Evolutionary conservation across 2,329 filamentous ascomycete species (phyloP).

Genomic region (Alternaria metachromatica): DNA sequence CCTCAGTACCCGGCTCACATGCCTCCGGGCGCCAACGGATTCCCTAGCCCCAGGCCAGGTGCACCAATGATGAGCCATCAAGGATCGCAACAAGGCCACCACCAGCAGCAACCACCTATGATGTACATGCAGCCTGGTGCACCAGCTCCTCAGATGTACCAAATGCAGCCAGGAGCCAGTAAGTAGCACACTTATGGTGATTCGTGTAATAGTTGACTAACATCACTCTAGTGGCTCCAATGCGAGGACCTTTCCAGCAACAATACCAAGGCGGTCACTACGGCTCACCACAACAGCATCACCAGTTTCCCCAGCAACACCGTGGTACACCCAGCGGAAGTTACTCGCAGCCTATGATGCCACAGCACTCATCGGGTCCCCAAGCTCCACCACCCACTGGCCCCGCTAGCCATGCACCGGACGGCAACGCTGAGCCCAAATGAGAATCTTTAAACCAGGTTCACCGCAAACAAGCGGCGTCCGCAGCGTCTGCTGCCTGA

Average conservation of each 20-base stretch:
- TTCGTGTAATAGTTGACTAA: slow-evolving; percentile 9
- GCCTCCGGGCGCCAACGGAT: slow-evolving; percentile 72
- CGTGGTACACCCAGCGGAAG: slow-evolving; percentile 50
- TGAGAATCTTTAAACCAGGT: slow-evolving; percentile 28
- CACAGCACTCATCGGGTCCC: slow-evolving; percentile 48
- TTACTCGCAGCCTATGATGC: slow-evolving; percentile 53
- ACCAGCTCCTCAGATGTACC: slow-evolving; percentile 77
- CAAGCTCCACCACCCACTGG: slow-evolving; percentile 45
- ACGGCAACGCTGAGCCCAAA: slow-evolving; percentile 47
- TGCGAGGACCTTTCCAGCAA: slow-evolving; percentile 49
- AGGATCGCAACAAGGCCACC: slow-evolving; percentile 89
- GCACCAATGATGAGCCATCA: slow-evolving; percentile 93
- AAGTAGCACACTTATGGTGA: slow-evolving; percentile 55
- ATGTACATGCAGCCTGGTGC: slow-evolving; percentile 77
- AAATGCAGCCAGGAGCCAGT: slow-evolving; percentile 76
- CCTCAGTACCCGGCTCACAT: slow-evolving; percentile 62
- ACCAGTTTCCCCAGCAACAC: slow-evolving; percentile 49
- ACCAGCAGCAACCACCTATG: slow-evolving; percentile 65
- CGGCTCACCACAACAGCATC: slow-evolving; percentile 50
- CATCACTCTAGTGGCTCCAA: slow-evolving; percentile 44
- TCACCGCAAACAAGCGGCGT: slow-evolving; percentile 18
- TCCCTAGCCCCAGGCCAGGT: slow-evolving; percentile 84
- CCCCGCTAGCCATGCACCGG: slow-evolving; percentile 43
- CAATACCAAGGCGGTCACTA: slow-evolving; percentile 49
- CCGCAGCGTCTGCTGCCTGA: slow-evolving; percentile 10